Evolutionary conservation across 257 asterid species (phyloP).

Genomic region (Jacaranda copaia): DNA sequence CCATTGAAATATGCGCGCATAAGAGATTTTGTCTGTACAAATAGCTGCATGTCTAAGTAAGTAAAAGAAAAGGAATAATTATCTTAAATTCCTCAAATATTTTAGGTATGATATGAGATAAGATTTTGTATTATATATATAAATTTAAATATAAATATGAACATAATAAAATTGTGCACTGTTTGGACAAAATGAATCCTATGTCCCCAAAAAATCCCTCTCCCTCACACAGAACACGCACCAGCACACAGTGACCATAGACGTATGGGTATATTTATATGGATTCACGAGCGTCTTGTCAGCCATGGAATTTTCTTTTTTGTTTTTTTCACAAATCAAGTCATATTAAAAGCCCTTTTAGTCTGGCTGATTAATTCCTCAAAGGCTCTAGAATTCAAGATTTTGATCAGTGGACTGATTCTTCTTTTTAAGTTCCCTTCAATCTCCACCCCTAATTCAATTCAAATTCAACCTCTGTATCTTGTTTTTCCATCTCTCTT

Average conservation of each 20-base stretch:
- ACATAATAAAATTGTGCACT: neutral
- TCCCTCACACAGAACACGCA: conserved; percentile 22
- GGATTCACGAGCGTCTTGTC: conserved; percentile 58
- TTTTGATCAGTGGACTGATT: neutral
- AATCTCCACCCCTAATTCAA: too few species aligned
- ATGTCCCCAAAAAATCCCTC: neutral
- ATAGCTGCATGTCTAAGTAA: too few species aligned
- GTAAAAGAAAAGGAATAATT: too few species aligned
- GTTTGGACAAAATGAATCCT: conserved; percentile 27
- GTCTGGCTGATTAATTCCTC: neutral
- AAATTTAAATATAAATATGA: too few species aligned
- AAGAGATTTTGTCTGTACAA: too few species aligned
- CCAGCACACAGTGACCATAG: conserved; percentile 12
- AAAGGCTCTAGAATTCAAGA: neutral
- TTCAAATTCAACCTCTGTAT: too few species aligned
- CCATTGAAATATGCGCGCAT: too few species aligned
- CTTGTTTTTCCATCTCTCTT: neutral
- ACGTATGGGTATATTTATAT: conserved; percentile 42
- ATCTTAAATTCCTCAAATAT: too few species aligned
- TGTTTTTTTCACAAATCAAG: conserved; percentile 31
- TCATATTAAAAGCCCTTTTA: conserved; percentile 6
- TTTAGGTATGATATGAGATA: too few species aligned
- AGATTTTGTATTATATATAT: too few species aligned
- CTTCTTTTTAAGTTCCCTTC: too few species aligned
- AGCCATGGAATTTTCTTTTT: conserved; percentile 36